Evolutionary conservation across 805 yeast genomes (phyloP).

Genomic region (Candida methanosorbosa): DNA sequence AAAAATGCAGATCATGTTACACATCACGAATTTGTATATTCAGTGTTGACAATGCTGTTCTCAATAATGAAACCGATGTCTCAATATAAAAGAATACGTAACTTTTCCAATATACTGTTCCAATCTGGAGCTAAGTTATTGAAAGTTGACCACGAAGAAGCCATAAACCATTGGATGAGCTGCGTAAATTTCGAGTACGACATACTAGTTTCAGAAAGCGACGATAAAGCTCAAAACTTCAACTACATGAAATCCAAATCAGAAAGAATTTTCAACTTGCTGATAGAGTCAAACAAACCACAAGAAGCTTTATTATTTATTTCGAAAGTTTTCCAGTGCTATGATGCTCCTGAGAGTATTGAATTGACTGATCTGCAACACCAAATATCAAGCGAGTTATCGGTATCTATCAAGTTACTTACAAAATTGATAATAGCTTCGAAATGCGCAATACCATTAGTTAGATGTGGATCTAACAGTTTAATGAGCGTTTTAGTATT

Average conservation of each 20-base stretch:
- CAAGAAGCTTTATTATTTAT: constrained; percentile 12
- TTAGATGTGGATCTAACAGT: constrained; percentile 9
- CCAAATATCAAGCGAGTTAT: constrained; percentile 4
- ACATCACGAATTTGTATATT: no score
- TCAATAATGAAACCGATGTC: background rate
- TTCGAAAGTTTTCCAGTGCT: constrained; percentile 11
- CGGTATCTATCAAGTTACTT: constrained; percentile 10
- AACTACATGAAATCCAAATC: constrained; percentile 20
- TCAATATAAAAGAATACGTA: constrained; percentile 25
- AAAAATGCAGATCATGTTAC: no score
- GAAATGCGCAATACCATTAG: constrained; percentile 6
- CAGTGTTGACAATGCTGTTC: no score
- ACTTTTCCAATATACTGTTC: constrained; percentile 37
- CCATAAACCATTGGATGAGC: constrained; percentile 12
- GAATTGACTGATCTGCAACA: constrained; percentile 4
- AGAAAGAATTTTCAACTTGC: constrained; percentile 24
- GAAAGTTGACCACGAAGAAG: constrained; percentile 5
- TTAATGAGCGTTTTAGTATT: constrained; percentile 11
- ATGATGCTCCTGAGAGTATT: constrained; percentile 2
- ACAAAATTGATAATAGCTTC: constrained; percentile 11
- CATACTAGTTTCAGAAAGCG: constrained; percentile 5
- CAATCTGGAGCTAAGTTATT: constrained; percentile 26
- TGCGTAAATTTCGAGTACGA: constrained; percentile 25
- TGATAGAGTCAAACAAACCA: constrained; percentile 12
- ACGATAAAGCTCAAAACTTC: constrained; percentile 3